Evolutionary conservation across 2,329 filamentous ascomycete species (phyloP).

Genomic region (Neopestalotiopsis sp.): DNA sequence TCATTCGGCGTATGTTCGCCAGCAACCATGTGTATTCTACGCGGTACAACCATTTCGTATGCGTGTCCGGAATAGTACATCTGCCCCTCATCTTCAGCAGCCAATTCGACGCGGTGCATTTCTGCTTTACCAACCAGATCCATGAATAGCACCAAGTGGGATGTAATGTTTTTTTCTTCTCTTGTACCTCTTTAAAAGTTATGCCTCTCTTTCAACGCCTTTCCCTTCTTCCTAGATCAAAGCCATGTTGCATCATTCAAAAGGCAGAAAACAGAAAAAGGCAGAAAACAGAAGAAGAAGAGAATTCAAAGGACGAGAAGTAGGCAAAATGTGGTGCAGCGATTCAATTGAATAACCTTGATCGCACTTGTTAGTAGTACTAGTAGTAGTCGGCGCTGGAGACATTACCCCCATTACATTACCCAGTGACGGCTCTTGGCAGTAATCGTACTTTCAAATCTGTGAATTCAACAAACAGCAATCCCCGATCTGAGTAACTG

Average conservation of each 20-base stretch:
- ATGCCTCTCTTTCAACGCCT: background rate
- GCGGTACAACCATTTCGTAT: background rate
- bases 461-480: background rate
- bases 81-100: background rate
- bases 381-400: no score
- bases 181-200: no score
- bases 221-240: background rate
- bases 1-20: no score
- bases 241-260: background rate
- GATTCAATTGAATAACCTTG: no score
- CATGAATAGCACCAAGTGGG: background rate
- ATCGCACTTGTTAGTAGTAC: no score
- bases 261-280: background rate
- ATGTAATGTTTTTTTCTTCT: background rate
- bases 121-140: background rate
- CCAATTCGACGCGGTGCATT: conserved; percentile 17
- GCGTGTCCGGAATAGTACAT: background rate
- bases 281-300: no score
- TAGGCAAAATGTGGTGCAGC: no score
- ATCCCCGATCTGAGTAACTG: background rate
- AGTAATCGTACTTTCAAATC: no score
- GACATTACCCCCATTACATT: no score
- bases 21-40: no score
- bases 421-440: no score
- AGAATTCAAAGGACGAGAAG: no score